These are phyloP conservation scores for Leccinum cinnamomeum DNA, from an alignment of 1,284 basidiomycete genomes.

Conservation along the genomic window DNA sequence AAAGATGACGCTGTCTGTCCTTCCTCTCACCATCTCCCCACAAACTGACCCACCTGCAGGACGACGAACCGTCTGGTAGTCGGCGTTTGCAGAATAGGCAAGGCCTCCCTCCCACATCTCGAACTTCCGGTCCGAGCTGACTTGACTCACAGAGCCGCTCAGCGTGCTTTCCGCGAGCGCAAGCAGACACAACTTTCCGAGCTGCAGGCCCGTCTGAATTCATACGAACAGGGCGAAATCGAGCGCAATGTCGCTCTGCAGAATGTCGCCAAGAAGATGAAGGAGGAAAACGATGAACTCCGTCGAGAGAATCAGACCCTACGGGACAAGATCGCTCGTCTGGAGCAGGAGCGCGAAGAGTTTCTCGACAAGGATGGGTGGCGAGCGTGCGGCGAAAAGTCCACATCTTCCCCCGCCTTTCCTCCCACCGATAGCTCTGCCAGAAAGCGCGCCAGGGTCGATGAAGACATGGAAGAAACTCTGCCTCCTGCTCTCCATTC, in stretches of 20 bases:
- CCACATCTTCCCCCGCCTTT: constrained; percentile 30
- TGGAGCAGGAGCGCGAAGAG: constrained; percentile 47
- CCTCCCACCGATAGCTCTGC: constrained; percentile 18
- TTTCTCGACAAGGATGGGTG: constrained; percentile 48
- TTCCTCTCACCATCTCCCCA: neutral
- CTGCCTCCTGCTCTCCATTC: constrained; percentile 32
- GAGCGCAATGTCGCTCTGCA: constrained; percentile 87
- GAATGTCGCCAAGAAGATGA: constrained; percentile 81
- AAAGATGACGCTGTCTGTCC: constrained; percentile 50
- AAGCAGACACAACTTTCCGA: constrained; percentile 91
- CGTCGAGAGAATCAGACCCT: constrained; percentile 61
- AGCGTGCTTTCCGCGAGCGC: constrained; percentile 88
- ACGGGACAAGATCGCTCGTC: constrained; percentile 56
- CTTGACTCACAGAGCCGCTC: constrained; percentile 59
- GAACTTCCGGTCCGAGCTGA: constrained; percentile 5
- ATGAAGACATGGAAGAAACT: constrained; percentile 35
- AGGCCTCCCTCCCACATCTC: constrained; percentile 14
- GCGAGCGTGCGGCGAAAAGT: constrained; percentile 53
- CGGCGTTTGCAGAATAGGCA: constrained; percentile 77
- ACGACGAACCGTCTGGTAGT: constrained; percentile 54
- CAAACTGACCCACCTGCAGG: constrained; percentile 31
- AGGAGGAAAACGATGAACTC: constrained; percentile 83
- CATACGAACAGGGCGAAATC: constrained; percentile 88
- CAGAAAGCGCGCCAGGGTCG: constrained; percentile 45
- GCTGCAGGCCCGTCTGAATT: constrained; percentile 82